phyloP scores from a whole-genome alignment of 2,329 filamentous ascomycete genomes.

The Clathrospora elynae region DNA sequence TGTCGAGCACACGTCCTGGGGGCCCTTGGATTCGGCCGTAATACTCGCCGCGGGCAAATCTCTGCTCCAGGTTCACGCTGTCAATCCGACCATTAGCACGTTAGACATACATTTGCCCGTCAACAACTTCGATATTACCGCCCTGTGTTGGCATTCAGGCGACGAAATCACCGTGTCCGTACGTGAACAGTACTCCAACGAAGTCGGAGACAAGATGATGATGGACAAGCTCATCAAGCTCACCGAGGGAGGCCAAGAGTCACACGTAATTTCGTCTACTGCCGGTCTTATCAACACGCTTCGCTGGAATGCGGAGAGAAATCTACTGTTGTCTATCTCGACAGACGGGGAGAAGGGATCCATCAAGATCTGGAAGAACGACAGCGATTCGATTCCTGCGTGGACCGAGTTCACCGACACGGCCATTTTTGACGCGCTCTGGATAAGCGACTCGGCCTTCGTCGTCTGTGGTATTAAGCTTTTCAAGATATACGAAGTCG shows the following conservation, averaged over 20 bases:
- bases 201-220: slow-evolving; percentile 46
- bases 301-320: slow-evolving; percentile 43
- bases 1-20: slow-evolving; percentile 46
- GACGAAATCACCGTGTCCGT: slow-evolving; percentile 44
- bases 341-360: slow-evolving; percentile 48
- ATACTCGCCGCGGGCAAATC: slow-evolving; percentile 46
- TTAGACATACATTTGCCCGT: slow-evolving; percentile 37
- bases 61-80: slow-evolving; percentile 41
- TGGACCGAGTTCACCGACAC: slow-evolving; percentile 51
- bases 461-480: slow-evolving; percentile 52
- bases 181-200: slow-evolving; percentile 43
- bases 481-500: slow-evolving; percentile 48
- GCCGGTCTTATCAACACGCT: slow-evolving; percentile 47
- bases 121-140: slow-evolving; percentile 43
- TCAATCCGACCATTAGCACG: slow-evolving; percentile 26
- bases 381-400: slow-evolving; percentile 45
- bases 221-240: slow-evolving; percentile 47
- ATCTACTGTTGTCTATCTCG: slow-evolving; percentile 46
- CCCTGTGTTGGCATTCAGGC: slow-evolving; percentile 44
- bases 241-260: slow-evolving; percentile 36
- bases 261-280: slow-evolving; percentile 44
- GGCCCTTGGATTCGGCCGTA: slow-evolving; percentile 35
- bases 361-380: slow-evolving; percentile 48
- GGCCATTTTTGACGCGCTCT: slow-evolving; percentile 51
- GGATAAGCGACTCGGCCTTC: slow-evolving; percentile 52